Evolutionary conservation across 805 yeast genomes (phyloP), one percentile per base, ranked within the genome.

Genomic region (Teunomyces atbi): DNA sequence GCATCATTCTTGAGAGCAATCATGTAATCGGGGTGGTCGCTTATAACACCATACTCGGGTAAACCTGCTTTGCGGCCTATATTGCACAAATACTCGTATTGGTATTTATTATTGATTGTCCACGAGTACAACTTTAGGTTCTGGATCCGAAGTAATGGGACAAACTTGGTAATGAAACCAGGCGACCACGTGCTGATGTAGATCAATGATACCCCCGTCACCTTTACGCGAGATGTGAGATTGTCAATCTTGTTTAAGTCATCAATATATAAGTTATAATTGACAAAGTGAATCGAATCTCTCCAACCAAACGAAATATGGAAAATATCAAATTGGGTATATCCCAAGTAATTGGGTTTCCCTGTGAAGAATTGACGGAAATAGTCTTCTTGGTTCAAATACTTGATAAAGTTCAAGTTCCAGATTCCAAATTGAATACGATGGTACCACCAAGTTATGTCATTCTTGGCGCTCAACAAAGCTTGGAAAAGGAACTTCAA

Each of bases 401-500:
- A 71, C 50, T 69, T 67, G 38, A 70, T 49, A 43, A 68, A 62
- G 29, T 64, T 59, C 45, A 72, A 55, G 48, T 67, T 66, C 77
- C 77, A 72, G 18, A 71, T 52, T 4, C 76, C 77, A 45, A 70
- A 59, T 48, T 67, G 71, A 23, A 72, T 51, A 19, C 65, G 61
- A 20, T 64, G 61, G 26, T 56, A 61, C 77, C 76, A 72, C 65
- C 67, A 72, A 15, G 53, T 39, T 12, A 71, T 52, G 42, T 71
- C 70, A 23, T 52, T 44, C 13, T 60, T 53, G 10, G 64, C 66
- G 3, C 51, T 46, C 13, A 66, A 42, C 40, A 70, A 48, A 38
- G 68, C 73, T 32, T 59, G 42, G 20, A 72, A 48, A 5, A 71
- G 47, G 38, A 53, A 55, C 47, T 61, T 62, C 42, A 66, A 45